Conservation (phyloP, 192 early-diverging fungal species). For the Coemansia umbellata region DNA sequence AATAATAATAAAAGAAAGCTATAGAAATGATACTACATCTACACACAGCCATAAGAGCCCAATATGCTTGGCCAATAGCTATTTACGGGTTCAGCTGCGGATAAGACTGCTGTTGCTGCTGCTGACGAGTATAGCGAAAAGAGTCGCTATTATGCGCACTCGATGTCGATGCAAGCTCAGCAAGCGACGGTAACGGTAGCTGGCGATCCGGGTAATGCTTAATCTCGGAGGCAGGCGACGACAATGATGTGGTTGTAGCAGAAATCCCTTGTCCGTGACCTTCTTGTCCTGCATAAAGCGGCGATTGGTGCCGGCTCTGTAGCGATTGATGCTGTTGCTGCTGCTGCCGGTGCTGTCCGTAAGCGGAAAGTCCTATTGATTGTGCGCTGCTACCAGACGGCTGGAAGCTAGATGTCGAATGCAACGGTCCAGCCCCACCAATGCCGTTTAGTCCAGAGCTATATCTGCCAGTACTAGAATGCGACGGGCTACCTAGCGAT, state of each 20-base stretch:
- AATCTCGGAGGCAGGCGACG: not conserved
- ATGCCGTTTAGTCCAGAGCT: not conserved
- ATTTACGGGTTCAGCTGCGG: conserved; percentile 18
- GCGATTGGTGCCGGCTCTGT: not conserved
- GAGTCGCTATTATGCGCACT: conserved; percentile 23
- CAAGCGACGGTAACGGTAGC: conserved; percentile 46
- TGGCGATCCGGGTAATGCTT: conserved; percentile 20
- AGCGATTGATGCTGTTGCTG: not conserved
- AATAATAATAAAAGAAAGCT: too few species aligned
- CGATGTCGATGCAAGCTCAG: conserved; percentile 39
- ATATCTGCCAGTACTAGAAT: conserved; percentile 3
- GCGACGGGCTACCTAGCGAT: conserved; percentile 13
- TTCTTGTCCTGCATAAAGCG: not conserved
- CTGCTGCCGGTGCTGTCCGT: not conserved
- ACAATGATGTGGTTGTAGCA: not conserved
- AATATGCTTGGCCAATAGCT: too few species aligned
- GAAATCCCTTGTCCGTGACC: not conserved
- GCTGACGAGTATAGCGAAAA: conserved; percentile 22
- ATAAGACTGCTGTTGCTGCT: conserved; percentile 15
- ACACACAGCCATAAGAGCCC: too few species aligned
- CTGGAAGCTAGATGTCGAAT: conserved; percentile 16
- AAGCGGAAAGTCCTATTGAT: not conserved
- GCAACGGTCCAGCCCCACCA: conserved; percentile 9
- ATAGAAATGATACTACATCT: too few species aligned
- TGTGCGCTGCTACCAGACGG: conserved; percentile 4